Base-by-base conservation (phyloP, 306 rosid species). In the Sicyos edulis region DNA sequence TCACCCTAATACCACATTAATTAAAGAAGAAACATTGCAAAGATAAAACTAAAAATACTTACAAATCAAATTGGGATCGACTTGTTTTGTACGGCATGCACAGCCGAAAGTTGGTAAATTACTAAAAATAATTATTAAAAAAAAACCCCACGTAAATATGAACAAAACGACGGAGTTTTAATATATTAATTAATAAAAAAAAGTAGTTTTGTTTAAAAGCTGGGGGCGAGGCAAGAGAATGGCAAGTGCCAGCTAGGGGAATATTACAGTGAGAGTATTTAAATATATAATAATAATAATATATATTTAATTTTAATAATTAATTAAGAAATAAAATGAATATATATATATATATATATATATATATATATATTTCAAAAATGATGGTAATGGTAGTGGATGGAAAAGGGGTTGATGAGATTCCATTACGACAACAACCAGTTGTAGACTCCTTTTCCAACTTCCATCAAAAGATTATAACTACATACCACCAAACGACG, bases 381-480 rank as follows among this genome's bases (percentile, higher is more conserved):
- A 50, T 29, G 2, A 61, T 32, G 47, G 13, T 62, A 58, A n/a
- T 20, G 52, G 71, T 44, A 65, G 71, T 65, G 71, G 72, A 66
- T 45, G 54, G 45, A 66, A 66, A 66, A 66, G 40, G 40, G 40
- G 55, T 45, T 45, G 72, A 66, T 44, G 37, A 66, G 55, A 66
- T 66, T 45, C 72, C 55, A 45, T 66, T 66, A 45, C 55, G 72
- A 45, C 72, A 66, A 66, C 72, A 66, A 66, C 72, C 72, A 66
- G 44, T 45, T 66, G 20, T 66, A 66, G 55, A 45, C 55, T 66
- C 17, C 3, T 65, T 58, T 44, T 19, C 70, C 32, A 65, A 65
- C 71, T 65, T 65, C 71, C 71, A 65, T 42, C 53, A 42, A 65
- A 66, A 66, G 20, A 12, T 47, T 66, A 13, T 66, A 66, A 66